Percentiles rank a stretch among this genome's conserved stretches.
phyloP scores from a whole-genome alignment of 192 early-diverging fungal species.

The Helicostylum pulchrum region DNA sequence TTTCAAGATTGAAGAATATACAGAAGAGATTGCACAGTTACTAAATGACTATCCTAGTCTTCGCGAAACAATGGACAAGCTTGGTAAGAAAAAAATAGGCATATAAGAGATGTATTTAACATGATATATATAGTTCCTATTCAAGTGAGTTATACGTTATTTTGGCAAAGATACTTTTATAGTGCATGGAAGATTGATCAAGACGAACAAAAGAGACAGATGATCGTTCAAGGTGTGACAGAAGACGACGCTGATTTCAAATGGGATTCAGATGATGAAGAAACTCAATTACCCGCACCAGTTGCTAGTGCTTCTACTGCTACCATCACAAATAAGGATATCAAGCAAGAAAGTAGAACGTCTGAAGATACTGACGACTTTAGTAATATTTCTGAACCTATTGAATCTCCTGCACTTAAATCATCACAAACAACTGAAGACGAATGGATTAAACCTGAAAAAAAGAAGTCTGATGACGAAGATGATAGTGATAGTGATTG shows the following conservation, averaged over 20 bases:
- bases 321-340: background rate
- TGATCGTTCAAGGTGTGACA: conserved; percentile 13
- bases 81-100: conserved; percentile 5
- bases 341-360: background rate
- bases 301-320: background rate
- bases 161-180: conserved; percentile 53
- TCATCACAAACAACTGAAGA: conserved; percentile 22
- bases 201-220: conserved; percentile 46
- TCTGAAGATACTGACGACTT: conserved; percentile 23
- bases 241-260: conserved; percentile 32
- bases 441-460: conserved; percentile 26
- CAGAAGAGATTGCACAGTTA: conserved; percentile 41
- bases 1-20: conserved; percentile 50
- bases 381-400: conserved; percentile 27
- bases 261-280: conserved; percentile 38
- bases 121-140: conserved; percentile 32
- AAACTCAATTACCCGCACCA: background rate
- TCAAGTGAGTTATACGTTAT: conserved; percentile 44
- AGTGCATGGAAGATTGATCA: conserved; percentile 51
- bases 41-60: conserved; percentile 45
- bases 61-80: conserved; percentile 42
- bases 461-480: conserved; percentile 16
- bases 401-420: conserved; percentile 25
- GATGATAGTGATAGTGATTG: conserved; percentile 37
- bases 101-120: background rate